Percentiles rank a stretch among this genome's conserved stretches.
Evolutionary conservation across 768 basidiomycete species (phyloP).

Genomic region (Candolleomyces aberdarensis): DNA sequence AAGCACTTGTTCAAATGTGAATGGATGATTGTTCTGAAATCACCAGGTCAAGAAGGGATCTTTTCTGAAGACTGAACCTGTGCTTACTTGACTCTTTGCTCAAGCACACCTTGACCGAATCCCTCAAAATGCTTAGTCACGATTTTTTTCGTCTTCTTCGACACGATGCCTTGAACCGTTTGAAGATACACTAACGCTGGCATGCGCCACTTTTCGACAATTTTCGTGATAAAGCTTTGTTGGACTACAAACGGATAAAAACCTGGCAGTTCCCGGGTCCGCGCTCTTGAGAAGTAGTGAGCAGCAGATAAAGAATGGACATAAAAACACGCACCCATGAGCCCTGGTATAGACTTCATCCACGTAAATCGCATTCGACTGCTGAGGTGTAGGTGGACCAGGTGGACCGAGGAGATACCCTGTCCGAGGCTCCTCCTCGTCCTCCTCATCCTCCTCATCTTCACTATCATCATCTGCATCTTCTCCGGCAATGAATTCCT

Average conservation of each 20-base stretch:
- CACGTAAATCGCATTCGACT: not conserved
- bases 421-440: not conserved
- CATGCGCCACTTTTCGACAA: constrained; percentile 44
- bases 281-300: constrained; percentile 45
- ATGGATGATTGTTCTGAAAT: constrained; percentile 27
- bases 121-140: constrained; percentile 47
- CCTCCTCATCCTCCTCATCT: not conserved
- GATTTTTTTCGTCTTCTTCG: constrained; percentile 36
- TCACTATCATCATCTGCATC: too few relatives aligned
- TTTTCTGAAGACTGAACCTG: not conserved
- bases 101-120: constrained; percentile 51
- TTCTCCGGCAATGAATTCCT: too few relatives aligned
- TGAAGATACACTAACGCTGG: constrained; percentile 49
- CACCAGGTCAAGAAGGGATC: not conserved
- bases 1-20: constrained; percentile 47
- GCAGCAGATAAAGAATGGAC: not conserved
- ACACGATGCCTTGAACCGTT: constrained; percentile 32
- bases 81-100: constrained; percentile 41
- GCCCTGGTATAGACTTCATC: not conserved
- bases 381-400: too few relatives aligned
- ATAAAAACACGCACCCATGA: not conserved
- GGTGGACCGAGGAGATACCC: too few relatives aligned
- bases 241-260: constrained; percentile 65
- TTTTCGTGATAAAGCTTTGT: constrained; percentile 40
- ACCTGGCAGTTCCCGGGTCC: constrained; percentile 68